A percentile compares a stretch with the other conserved stretches of the same genome.
phyloP scores from a whole-genome alignment of 495 filamentous ascomycete genomes.

The Penicillium argentinense region DNA sequence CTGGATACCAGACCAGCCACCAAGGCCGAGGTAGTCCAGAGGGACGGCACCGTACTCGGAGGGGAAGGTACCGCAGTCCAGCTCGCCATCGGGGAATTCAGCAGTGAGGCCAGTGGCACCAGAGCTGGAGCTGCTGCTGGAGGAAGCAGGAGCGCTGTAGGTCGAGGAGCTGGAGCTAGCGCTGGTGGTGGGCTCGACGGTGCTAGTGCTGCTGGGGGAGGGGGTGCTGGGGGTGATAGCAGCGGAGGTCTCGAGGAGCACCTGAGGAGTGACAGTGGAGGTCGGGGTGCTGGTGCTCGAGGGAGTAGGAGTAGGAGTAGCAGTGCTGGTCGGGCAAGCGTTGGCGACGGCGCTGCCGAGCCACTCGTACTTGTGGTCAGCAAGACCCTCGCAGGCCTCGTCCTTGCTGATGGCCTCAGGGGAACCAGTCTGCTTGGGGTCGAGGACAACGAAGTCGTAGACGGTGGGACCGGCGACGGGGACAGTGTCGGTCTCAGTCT shows the following conservation, averaged over 20 bases:
- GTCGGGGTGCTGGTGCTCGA: slow-evolving; percentile 17
- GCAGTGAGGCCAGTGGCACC: slow-evolving; percentile 57
- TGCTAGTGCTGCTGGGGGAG: slow-evolving; percentile 17
- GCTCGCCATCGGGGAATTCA: slow-evolving; percentile 74
- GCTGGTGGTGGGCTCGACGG: slow-evolving; percentile 17
- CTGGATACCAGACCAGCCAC: slow-evolving; percentile 84
- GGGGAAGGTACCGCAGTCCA: slow-evolving; percentile 75
- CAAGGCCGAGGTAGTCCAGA: slow-evolving; percentile 64
- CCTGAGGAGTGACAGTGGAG: slow-evolving; percentile 24
- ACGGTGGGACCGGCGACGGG: slow-evolving; percentile 56
- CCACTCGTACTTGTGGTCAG: slow-evolving; percentile 49
- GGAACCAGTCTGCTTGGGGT: slow-evolving; percentile 8
- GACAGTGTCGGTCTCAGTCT: slow-evolving; percentile 37
- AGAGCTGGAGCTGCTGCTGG: slow-evolving; percentile 22
- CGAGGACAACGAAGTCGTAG: slow-evolving; percentile 57
- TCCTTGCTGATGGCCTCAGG: slow-evolving; percentile 45
- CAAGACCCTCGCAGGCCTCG: slow-evolving; percentile 63
- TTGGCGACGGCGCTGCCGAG: slow-evolving; percentile 30
- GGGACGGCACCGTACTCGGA: slow-evolving; percentile 77
- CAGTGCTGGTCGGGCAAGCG: slow-evolving; percentile 30
- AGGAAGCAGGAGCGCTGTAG: slow-evolving; percentile 16
- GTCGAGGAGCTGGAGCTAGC: slow-evolving; percentile 15
- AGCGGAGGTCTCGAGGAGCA: slow-evolving; percentile 29
- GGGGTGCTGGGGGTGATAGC: slow-evolving; percentile 9
- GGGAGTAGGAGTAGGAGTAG: slow-evolving; percentile 20